phyloP scores from a whole-genome alignment of 257 asterid genomes.

The Osmanthus fragrans region DNA sequence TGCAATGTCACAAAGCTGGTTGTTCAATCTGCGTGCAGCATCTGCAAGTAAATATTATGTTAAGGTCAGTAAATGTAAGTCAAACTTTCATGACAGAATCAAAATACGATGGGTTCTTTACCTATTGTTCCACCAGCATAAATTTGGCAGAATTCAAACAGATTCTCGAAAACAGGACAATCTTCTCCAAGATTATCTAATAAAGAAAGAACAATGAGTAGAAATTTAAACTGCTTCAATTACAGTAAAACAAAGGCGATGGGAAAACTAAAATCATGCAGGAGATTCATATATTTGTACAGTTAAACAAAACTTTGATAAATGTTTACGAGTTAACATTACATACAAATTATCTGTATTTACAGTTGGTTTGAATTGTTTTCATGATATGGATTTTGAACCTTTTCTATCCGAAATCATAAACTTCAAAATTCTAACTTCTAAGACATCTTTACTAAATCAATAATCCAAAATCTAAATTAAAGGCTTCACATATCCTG shows the following conservation, averaged over 20 bases:
- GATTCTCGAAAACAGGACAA: constrained; percentile 92
- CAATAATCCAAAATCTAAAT: neutral
- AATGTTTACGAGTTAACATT: neutral
- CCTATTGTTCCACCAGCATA: constrained; percentile 99
- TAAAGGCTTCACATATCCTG: neutral
- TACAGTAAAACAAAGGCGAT: neutral
- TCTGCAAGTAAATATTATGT: constrained; percentile 46
- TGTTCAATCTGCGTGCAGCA: constrained; percentile 95
- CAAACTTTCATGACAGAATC: constrained; percentile 13
- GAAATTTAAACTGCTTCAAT: neutral
- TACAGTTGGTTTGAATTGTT: neutral
- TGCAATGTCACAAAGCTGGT: constrained; percentile 84
- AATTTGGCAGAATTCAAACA: constrained; percentile 96
- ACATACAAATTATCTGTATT: neutral
- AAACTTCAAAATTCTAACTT: neutral
- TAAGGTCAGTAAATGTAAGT: constrained; percentile 20
- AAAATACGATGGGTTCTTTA: constrained; percentile 33
- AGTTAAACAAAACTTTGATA: neutral
- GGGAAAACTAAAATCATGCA: neutral
- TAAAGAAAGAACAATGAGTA: constrained; percentile 27
- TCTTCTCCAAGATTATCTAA: constrained; percentile 97
- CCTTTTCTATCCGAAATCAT: neutral
- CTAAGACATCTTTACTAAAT: neutral
- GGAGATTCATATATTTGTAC: neutral
- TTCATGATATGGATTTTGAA: neutral